These are phyloP conservation scores for Polygonum aviculare DNA, from an alignment of 148 eudicot species.

Conservation along the genomic window DNA sequence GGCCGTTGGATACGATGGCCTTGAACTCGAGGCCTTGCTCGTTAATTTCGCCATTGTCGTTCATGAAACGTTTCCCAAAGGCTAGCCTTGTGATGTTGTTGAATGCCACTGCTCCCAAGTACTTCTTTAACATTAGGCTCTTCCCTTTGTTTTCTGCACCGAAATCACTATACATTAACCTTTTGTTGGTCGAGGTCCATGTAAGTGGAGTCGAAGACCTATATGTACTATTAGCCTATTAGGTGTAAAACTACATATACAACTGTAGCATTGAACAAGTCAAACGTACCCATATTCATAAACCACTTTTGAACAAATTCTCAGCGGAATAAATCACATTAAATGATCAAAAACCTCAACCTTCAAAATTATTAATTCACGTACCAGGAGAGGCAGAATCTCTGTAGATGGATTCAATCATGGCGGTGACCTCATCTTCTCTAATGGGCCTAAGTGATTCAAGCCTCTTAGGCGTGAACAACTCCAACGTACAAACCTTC, in stretches of 20 bases:
- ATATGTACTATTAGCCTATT: no score
- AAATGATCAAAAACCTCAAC: not conserved
- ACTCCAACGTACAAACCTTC: slow-evolving; percentile 60
- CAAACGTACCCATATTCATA: not conserved
- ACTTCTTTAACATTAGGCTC: slow-evolving; percentile 23
- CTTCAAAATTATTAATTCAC: not conserved
- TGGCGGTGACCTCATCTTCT: slow-evolving; percentile 84
- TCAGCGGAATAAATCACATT: not conserved
- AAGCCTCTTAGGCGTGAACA: slow-evolving; percentile 64
- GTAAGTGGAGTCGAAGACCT: no score
- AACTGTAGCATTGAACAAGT: not conserved
- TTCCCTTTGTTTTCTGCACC: slow-evolving; percentile 24
- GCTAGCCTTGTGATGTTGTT: slow-evolving; percentile 41
- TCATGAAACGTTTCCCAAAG: slow-evolving; percentile 38
- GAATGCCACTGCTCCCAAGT: slow-evolving; percentile 27
- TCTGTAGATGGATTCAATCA: slow-evolving; percentile 58
- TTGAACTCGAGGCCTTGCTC: slow-evolving; percentile 71
- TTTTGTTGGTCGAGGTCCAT: no score
- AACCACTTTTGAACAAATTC: not conserved
- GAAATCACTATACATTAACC: not conserved
- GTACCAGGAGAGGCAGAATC: slow-evolving; percentile 47
- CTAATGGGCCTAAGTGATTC: slow-evolving; percentile 68
- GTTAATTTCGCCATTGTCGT: slow-evolving; percentile 52
- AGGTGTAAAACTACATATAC: no score
- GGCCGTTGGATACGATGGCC: slow-evolving; percentile 42